Evolutionary conservation across 2,329 filamentous ascomycete species (phyloP), one percentile per base, ranked within the genome.

Genomic region (Talaromyces funiculosus): DNA sequence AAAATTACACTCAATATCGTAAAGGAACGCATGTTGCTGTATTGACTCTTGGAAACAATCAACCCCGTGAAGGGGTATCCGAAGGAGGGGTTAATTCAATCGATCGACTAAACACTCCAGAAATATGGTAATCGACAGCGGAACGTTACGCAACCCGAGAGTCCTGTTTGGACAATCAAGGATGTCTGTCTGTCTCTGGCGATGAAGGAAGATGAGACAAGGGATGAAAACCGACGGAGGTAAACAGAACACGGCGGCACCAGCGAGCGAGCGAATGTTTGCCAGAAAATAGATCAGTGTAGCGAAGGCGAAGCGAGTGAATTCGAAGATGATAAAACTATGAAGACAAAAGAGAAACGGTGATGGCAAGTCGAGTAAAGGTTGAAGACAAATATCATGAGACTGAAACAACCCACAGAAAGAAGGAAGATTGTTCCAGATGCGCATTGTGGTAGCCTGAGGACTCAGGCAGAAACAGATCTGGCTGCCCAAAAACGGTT

Each of bases 21-120:
- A 38, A 69, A 61, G 43, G 66, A 68, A 61, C 72, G 72, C 74
- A 77, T 77, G 53, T 60, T 69, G 37, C 29, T 26, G 60, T 51
- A n/a, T 26, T 53, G 43, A 16, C 26, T n/a, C n/a, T n/a, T 40
- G 7, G 16, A 33, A 26, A 26, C 49, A 47, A 57, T 60, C 53
- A 61, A 49, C 58, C 37, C 35, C 37, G 53, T 60, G 47, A 59
- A 54, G 53, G 60, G 37, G 16, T 26, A n/a, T 33, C 18, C 40
- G 56, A 58, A 56, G 38, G 45, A 40, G 24, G 51, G 53, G 35
- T 54, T 22, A 26, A 26, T 49, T 38, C 51, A 40, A 54, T 38
- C 24, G 14, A 57, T 58, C 37, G 18, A 33, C 16, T 29, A 5
- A 26, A 14, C 7, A 45, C 18, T 7, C 20, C 20, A 10, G 14